A percentile compares a stretch with the other conserved stretches of the same genome.
phyloP scores from a whole-genome alignment of 495 filamentous ascomycete species.

The Hypoxylon cercidicola region DNA sequence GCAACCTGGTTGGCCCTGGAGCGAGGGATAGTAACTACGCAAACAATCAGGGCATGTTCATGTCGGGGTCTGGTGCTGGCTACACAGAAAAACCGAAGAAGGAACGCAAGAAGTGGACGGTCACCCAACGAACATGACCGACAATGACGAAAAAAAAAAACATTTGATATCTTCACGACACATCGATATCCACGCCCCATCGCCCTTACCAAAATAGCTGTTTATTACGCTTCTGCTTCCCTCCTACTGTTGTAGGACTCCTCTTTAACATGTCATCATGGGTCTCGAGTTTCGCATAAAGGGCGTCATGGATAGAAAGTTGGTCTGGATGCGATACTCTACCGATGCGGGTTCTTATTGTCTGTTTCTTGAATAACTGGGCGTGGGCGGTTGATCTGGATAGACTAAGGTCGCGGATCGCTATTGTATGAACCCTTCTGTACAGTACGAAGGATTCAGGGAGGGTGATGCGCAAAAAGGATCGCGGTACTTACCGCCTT shows the following conservation, averaged over 20 bases:
- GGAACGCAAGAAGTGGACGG: conserved; percentile 55
- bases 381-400: conserved; percentile 30
- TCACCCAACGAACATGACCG: conserved; percentile 49
- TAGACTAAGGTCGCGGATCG: conserved; percentile 35
- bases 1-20: conserved; percentile 46
- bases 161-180: conserved; percentile 14
- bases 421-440: conserved; percentile 25
- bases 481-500: conserved; percentile 24
- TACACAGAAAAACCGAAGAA: conserved; percentile 46
- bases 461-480: conserved; percentile 12
- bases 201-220: conserved; percentile 5
- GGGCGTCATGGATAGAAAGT: conserved; percentile 34
- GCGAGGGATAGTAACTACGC: conserved; percentile 43
- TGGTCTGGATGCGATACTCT: conserved; percentile 19
- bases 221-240: conserved; percentile 11
- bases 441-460: conserved; percentile 10
- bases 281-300: conserved; percentile 29
- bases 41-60: conserved; percentile 39
- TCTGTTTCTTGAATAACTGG: conserved; percentile 39
- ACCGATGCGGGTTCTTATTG: conserved; percentile 28
- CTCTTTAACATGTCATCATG: conserved; percentile 35
- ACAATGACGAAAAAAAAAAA: not conserved
- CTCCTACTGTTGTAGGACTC: conserved; percentile 24
- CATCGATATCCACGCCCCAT: conserved; percentile 4
- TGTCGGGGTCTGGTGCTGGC: conserved; percentile 40